Percentiles rank a stretch among this genome's conserved stretches.
These are phyloP conservation scores for Populus hybrid DNA, from an alignment of 441 rosid species.

Conservation along the genomic window DNA sequence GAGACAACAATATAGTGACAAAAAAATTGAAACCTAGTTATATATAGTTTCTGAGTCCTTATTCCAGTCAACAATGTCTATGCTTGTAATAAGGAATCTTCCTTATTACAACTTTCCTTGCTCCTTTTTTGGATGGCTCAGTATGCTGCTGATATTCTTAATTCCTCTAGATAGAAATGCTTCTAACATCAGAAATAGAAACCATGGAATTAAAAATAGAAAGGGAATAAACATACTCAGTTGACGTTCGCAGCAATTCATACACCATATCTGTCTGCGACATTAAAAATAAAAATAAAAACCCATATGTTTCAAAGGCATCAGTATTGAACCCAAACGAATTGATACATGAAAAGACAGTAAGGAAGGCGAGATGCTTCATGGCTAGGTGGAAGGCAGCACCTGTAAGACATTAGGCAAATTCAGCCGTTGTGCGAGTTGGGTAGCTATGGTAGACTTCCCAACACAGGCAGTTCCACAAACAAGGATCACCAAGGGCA, in stretches of 20 bases:
- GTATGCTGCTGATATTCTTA: background rate
- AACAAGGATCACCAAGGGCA: constrained; percentile 95
- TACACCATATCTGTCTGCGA: constrained; percentile 97
- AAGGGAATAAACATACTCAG: constrained; percentile 62
- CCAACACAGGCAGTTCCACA: constrained; percentile 99
- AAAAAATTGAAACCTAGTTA: background rate
- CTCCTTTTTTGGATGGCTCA: background rate
- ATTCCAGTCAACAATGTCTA: background rate
- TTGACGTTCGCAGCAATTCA: constrained; percentile 88
- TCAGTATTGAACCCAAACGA: constrained; percentile 9
- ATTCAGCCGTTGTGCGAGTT: constrained; percentile 96
- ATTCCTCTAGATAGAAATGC: constrained; percentile 1
- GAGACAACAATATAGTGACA: background rate
- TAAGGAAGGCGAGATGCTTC: background rate
- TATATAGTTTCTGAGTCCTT: background rate
- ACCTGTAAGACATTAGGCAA: constrained; percentile 98
- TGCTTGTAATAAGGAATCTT: background rate
- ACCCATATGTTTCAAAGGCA: constrained; percentile 13
- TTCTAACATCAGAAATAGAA: background rate
- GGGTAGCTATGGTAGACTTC: constrained; percentile 96
- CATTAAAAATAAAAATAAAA: constrained; percentile 11
- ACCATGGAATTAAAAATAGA: background rate
- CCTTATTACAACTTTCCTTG: background rate
- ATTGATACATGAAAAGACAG: constrained; percentile 7
- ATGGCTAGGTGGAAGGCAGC: constrained; percentile 9